Conservation (phyloP, 352 stramenopile species). For the Phytopythium aichiense region DNA sequence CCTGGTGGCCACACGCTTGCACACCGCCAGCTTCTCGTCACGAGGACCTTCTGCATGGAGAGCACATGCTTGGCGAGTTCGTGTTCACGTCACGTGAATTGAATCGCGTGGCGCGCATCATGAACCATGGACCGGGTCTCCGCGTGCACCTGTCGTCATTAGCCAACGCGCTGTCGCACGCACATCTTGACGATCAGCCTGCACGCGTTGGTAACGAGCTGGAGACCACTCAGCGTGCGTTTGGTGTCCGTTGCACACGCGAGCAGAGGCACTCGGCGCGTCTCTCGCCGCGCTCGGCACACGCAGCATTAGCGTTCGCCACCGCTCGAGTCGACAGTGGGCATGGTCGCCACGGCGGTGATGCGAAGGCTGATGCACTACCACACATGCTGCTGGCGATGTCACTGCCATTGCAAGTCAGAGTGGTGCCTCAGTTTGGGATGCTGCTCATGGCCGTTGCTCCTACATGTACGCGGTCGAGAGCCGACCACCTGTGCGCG, state of each 20-base stretch:
- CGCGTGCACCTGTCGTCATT: slow-evolving; percentile 2
- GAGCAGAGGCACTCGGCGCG: background rate
- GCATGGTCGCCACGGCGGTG: background rate
- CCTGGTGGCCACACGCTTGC: too few species aligned
- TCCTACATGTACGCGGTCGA: background rate
- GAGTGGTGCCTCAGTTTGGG: background rate
- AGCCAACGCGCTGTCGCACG: slow-evolving; percentile 4
- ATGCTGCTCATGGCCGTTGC: background rate
- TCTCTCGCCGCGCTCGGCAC: slow-evolving; percentile 1
- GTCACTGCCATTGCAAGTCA: background rate
- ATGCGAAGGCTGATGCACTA: background rate
- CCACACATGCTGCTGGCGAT: too few species aligned
- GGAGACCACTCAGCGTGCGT: slow-evolving; percentile 5
- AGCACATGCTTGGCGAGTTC: too few species aligned
- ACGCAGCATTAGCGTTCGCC: slow-evolving; percentile 1
- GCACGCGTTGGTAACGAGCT: background rate
- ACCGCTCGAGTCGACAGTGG: background rate
- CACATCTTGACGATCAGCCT: slow-evolving; percentile 7
- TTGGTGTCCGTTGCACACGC: slow-evolving; percentile 9
- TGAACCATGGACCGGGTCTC: background rate
- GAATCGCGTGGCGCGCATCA: too few species aligned
- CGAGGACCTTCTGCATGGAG: too few species aligned
- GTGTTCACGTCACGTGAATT: too few species aligned
- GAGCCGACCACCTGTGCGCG: background rate
- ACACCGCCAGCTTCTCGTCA: background rate